These are phyloP conservation scores for Lachnellula subtilissima DNA, from an alignment of 2,329 filamentous ascomycete genomes.

Conservation along the genomic window DNA sequence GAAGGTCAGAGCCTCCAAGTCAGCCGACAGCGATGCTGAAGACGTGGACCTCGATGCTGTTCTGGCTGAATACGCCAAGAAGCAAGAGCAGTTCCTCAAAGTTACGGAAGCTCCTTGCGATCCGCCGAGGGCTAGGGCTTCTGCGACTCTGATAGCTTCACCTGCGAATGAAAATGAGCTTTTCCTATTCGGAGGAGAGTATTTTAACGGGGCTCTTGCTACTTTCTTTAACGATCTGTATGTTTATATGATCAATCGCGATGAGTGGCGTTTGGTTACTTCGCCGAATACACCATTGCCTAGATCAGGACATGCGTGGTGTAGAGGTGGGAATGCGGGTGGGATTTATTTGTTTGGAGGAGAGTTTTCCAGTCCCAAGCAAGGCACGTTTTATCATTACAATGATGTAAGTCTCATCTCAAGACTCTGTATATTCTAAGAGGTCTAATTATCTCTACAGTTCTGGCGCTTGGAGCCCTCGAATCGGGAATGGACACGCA, in stretches of 20 bases:
- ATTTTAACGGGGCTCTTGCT: constrained; percentile 86
- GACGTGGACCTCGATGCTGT: constrained; percentile 92
- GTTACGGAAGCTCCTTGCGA: constrained; percentile 75
- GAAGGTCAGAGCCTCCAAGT: constrained; percentile 64
- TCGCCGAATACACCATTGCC: constrained; percentile 89
- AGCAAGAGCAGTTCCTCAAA: constrained; percentile 91
- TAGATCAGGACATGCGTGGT: constrained; percentile 91
- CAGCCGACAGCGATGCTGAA: constrained; percentile 80
- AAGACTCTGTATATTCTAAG: background rate
- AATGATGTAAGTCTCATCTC: constrained; percentile 56
- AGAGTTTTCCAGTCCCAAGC: constrained; percentile 94
- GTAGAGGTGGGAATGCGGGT: constrained; percentile 73
- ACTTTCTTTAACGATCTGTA: constrained; percentile 64
- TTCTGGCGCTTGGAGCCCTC: constrained; percentile 90
- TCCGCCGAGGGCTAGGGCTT: constrained; percentile 74
- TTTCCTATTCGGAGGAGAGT: constrained; percentile 90
- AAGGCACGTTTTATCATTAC: constrained; percentile 98
- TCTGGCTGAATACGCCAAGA: constrained; percentile 84
- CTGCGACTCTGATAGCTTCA: constrained; percentile 76
- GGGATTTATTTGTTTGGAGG: constrained; percentile 91
- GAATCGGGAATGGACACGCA: constrained; percentile 81
- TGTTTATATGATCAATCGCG: constrained; percentile 71
- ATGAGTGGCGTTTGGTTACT: constrained; percentile 87
- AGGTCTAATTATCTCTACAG: constrained; percentile 11
- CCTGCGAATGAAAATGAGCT: constrained; percentile 84